A percentile compares a stretch with the other conserved stretches of the same genome.
Conservation (phyloP, 2,329 filamentous ascomycete species). For the Rhinocladiella mackenziei region DNA sequence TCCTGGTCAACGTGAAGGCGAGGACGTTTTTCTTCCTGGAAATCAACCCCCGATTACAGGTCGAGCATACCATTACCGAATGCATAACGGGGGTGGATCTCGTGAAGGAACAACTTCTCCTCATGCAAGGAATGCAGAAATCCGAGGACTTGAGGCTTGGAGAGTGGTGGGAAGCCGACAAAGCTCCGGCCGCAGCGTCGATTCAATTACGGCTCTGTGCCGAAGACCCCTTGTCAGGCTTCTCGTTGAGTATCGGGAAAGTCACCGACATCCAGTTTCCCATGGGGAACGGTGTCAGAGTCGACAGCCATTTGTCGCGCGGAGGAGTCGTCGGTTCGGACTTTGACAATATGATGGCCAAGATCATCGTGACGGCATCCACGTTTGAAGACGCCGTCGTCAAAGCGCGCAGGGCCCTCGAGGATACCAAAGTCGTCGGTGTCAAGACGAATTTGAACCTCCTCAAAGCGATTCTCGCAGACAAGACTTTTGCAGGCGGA, state of each 20-base stretch:
- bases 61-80: constrained; percentile 61
- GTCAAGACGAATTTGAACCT: constrained; percentile 57
- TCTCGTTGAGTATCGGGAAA: constrained; percentile 58
- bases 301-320: constrained; percentile 54
- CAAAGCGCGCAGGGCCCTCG: constrained; percentile 54
- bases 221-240: constrained; percentile 52
- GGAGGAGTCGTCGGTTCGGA: constrained; percentile 49
- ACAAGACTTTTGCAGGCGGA: constrained; percentile 48
- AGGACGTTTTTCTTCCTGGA: constrained; percentile 57
- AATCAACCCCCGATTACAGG: constrained; percentile 58
- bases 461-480: constrained; percentile 51
- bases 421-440: constrained; percentile 54
- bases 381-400: constrained; percentile 51
- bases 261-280: constrained; percentile 54
- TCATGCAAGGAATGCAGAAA: constrained; percentile 48
- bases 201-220: constrained; percentile 58
- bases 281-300: constrained; percentile 53
- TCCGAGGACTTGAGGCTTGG: constrained; percentile 38
- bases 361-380: constrained; percentile 54
- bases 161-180: constrained; percentile 31
- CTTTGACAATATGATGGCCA: constrained; percentile 58
- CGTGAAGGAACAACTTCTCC: constrained; percentile 51
- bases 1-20: constrained; percentile 51
- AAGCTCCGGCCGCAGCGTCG: constrained; percentile 42
- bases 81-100: constrained; percentile 52